Percentiles rank a stretch among this genome's conserved stretches.
Conservation (phyloP, 176 grass and related monocot genomes). For the Pontederia paniculata region DNA sequence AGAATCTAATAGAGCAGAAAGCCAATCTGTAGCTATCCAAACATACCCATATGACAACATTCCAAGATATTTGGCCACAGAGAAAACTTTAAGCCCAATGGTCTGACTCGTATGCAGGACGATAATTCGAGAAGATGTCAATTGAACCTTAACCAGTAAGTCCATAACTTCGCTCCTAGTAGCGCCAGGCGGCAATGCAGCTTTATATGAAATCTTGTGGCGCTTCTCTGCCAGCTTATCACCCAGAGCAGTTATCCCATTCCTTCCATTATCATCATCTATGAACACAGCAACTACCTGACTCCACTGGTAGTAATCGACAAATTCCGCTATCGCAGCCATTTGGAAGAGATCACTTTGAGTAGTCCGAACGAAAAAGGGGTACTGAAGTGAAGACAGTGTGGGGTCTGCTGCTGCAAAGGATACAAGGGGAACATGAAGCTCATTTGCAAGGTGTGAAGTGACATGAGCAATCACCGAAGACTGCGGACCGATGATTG, state of each 20-base stretch:
- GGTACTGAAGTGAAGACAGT: conserved; percentile 3
- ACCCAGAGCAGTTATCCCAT: conserved; percentile 3
- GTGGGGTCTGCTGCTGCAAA: conserved; percentile 9
- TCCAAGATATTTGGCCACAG: neutral
- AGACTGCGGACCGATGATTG: conserved; percentile 5
- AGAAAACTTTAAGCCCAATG: conserved; percentile 2
- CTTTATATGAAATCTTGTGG: conserved; percentile 9
- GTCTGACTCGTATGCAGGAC: neutral
- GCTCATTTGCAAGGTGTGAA: conserved; percentile 9
- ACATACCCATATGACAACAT: conserved; percentile 14
- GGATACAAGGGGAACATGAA: conserved; percentile 8
- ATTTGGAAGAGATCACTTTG: conserved; percentile 14
- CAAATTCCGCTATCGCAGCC: conserved; percentile 4
- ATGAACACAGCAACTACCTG: neutral
- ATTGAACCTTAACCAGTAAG: conserved; percentile 1
- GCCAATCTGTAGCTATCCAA: conserved; percentile 20
- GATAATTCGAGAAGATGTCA: conserved; percentile 8
- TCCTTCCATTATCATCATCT: conserved; percentile 9
- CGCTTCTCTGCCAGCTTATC: conserved; percentile 10
- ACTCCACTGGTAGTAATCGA: conserved; percentile 8
- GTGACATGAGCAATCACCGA: conserved; percentile 8
- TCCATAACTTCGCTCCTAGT: neutral
- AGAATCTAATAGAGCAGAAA: conserved; percentile 13
- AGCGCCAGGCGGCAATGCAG: conserved; percentile 6
- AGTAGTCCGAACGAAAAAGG: conserved; percentile 6